Conservation (phyloP, 306 rosid species). For the Cicer judaicum region DNA sequence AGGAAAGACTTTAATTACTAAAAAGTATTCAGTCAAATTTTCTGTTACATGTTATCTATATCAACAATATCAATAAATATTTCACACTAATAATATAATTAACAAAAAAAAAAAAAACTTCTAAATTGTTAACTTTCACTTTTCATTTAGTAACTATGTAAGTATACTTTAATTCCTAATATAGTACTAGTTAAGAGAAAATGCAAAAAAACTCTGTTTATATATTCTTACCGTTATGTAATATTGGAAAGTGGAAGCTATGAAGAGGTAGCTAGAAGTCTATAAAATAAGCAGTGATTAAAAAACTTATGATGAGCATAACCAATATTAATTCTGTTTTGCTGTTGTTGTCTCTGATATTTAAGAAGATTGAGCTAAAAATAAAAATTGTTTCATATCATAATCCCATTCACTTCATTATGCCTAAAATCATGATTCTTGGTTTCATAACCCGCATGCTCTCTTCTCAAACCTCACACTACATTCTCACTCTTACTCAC, state of each 20-base stretch:
- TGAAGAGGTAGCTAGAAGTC: slow-evolving; percentile 9
- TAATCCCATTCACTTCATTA: slow-evolving; percentile 80
- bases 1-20: too few species aligned
- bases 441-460: slow-evolving; percentile 99
- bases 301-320: slow-evolving; percentile 50
- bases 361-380: slow-evolving; percentile 44
- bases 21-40: too few species aligned
- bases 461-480: slow-evolving; percentile 47
- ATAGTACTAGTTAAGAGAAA: too few species aligned
- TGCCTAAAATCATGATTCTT: slow-evolving; percentile 88
- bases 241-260: slow-evolving; percentile 7
- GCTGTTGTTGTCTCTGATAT: slow-evolving; percentile 49
- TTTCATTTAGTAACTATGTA: not conserved
- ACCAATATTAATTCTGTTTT: slow-evolving; percentile 52
- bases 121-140: not conserved
- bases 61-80: too few species aligned
- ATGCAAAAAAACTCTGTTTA: too few species aligned
- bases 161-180: not conserved
- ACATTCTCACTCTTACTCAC: slow-evolving; percentile 42
- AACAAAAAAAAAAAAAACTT: too few species aligned
- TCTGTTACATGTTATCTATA: too few species aligned
- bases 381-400: slow-evolving; percentile 55
- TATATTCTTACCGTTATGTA: not conserved
- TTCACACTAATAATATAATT: too few species aligned
- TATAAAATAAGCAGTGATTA: slow-evolving; percentile 44